Conservation (phyloP, 2,329 filamentous ascomycete species). For the Alternaria consortialis region DNA sequence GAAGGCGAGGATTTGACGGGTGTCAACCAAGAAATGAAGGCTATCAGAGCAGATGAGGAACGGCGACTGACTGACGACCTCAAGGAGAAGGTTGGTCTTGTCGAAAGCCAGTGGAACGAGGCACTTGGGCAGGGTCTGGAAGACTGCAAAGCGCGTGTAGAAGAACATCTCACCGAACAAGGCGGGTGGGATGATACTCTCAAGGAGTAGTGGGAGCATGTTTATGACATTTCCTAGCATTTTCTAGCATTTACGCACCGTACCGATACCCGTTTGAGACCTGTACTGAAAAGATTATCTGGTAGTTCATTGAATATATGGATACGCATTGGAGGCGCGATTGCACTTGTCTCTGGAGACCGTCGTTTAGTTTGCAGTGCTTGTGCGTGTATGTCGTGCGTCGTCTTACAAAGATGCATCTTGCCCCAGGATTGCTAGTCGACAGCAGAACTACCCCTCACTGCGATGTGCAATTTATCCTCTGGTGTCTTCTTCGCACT, state of each 20-base stretch:
- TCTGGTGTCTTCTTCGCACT: neutral
- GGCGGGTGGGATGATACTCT: conserved; percentile 86
- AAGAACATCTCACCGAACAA: conserved; percentile 74
- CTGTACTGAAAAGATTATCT: conserved; percentile 17
- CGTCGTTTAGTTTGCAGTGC: neutral
- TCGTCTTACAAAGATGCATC: conserved; percentile 1
- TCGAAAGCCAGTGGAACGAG: conserved; percentile 90
- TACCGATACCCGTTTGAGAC: conserved; percentile 49
- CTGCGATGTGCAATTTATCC: neutral
- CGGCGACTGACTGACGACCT: conserved; percentile 79
- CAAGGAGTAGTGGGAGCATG: conserved; percentile 44
- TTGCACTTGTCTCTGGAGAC: conserved; percentile 1
- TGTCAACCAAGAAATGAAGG: conserved; percentile 60
- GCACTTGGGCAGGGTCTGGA: conserved; percentile 82
- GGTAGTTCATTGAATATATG: conserved; percentile 14
- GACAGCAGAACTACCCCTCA: conserved; percentile 1
- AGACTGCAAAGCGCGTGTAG: conserved; percentile 76
- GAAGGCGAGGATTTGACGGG: conserved; percentile 52
- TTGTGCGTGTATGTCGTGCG: conserved; percentile 8
- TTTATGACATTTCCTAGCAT: conserved; percentile 24
- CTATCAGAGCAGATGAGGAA: conserved; percentile 73
- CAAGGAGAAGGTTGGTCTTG: conserved; percentile 90
- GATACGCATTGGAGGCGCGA: conserved; percentile 6
- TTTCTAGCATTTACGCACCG: conserved; percentile 32
- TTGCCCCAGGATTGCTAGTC: conserved; percentile 1